Evolutionary conservation across 2,329 filamentous ascomycete species (phyloP).

Genomic region (Botryotinia calthae): DNA sequence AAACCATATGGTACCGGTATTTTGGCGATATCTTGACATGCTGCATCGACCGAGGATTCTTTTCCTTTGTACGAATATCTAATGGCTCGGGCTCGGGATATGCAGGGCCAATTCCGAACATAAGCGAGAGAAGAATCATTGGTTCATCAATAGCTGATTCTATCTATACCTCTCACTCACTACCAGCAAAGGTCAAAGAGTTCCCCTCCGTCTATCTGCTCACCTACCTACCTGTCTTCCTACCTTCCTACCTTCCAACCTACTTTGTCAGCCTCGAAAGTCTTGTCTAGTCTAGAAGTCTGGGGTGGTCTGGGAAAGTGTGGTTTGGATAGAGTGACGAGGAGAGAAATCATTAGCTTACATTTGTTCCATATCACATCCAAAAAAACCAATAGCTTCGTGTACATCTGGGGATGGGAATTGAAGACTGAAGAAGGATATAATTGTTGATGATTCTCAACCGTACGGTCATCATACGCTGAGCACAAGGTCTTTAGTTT

Average conservation of each 20-base stretch:
- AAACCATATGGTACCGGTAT: too few species aligned
- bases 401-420: too few species aligned
- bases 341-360: not conserved
- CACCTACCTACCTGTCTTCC: not conserved
- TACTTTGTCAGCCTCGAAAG: conserved; percentile 7
- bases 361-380: not conserved
- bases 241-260: not conserved
- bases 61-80: not conserved
- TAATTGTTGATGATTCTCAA: not conserved
- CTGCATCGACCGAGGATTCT: not conserved
- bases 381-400: not conserved
- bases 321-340: not conserved
- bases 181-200: not conserved
- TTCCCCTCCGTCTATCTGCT: not conserved
- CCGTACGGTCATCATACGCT: not conserved
- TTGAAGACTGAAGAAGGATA: not conserved
- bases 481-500: not conserved
- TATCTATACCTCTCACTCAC: not conserved
- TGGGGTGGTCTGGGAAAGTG: not conserved
- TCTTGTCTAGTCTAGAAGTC: not conserved
- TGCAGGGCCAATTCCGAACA: not conserved
- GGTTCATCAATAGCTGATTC: not conserved
- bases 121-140: conserved; percentile 1
- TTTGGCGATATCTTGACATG: not conserved
- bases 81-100: not conserved